phyloP scores from a whole-genome alignment of 2,329 filamentous ascomycete species.

The Stemphylium lycopersici region DNA sequence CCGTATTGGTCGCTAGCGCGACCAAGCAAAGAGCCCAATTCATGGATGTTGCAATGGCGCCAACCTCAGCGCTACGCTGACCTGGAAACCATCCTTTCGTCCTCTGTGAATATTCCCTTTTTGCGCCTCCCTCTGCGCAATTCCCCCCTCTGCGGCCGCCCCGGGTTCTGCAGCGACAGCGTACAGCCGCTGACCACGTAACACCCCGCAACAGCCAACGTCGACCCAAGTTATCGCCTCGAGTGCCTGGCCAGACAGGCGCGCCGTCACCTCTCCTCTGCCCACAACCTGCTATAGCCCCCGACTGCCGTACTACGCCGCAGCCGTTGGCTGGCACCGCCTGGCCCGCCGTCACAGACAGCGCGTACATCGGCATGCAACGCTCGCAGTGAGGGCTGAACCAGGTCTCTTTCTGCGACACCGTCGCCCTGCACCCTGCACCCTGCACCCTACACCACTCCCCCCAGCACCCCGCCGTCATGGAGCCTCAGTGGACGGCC shows the following conservation, averaged over 20 bases:
- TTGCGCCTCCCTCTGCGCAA: neutral
- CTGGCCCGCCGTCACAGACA: neutral
- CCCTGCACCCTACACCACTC: constrained; percentile 8
- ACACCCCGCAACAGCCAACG: constrained; percentile 19
- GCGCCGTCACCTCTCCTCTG: neutral
- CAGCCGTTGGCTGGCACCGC: neutral
- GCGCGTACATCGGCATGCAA: constrained; percentile 45
- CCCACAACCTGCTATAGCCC: neutral
- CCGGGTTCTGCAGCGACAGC: neutral
- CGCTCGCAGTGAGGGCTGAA: constrained; percentile 36
- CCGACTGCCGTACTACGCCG: neutral
- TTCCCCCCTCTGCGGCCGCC: neutral
- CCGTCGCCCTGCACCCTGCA: constrained; percentile 19
- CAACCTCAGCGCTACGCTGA: constrained; percentile 15
- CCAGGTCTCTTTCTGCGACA: constrained; percentile 45
- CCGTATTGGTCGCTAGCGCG: constrained; percentile 12
- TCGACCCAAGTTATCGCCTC: constrained; percentile 12
- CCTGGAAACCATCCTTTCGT: constrained; percentile 11
- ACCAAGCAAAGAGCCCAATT: constrained; percentile 15
- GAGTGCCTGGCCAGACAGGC: neutral
- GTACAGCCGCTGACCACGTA: constrained; percentile 14
- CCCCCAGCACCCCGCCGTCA: constrained; percentile 25
- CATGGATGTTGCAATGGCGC: constrained; percentile 17
- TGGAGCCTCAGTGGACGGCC: constrained; percentile 49
- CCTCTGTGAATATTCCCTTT: constrained; percentile 1